phyloP scores from a whole-genome alignment of 345 rosid species.

The thale cress (Arabidopsis thaliana) region TAIR10.1 NC_003075.7:17643001-17643500 shows the following conservation, averaged over 20 bases:
- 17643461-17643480: conserved; percentile 21
- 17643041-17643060: too few species aligned
- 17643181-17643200: conserved; percentile 22
- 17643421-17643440: neutral
- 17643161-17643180: neutral
- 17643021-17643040: too few species aligned
- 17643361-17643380: conserved; percentile 9
- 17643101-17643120: neutral
- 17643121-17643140: conserved; percentile 18
- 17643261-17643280: neutral
- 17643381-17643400: conserved; percentile 4
- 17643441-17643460: conserved; percentile 29
- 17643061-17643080: too few species aligned
- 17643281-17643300: neutral
- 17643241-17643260: conserved; percentile 23
- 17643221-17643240: conserved; percentile 21
- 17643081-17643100: too few species aligned
- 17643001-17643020: neutral
- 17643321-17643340: neutral
- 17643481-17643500: neutral
- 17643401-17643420: neutral
- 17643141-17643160: conserved; percentile 20
- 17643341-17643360: neutral
- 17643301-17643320: neutral
- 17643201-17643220: conserved; percentile 25